Percentiles rank a stretch among this genome's conserved stretches.
These are phyloP conservation scores for Cruciata laevipes DNA, from an alignment of 257 asterid genomes.

Conservation along the genomic window DNA sequence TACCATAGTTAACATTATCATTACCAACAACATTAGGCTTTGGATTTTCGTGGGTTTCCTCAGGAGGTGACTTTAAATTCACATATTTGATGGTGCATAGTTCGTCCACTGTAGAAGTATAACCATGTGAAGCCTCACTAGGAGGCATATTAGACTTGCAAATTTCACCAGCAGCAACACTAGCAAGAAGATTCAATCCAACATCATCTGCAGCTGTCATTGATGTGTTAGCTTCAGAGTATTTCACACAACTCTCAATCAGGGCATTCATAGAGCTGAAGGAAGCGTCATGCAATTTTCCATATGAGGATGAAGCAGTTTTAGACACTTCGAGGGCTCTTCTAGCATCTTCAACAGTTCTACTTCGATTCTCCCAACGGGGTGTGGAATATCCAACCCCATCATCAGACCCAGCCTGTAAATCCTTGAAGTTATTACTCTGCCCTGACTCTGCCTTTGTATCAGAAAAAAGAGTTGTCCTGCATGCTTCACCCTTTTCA, in stretches of 20 bases:
- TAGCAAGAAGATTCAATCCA: constrained; percentile 95
- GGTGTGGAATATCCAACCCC: constrained; percentile 39
- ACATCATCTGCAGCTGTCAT: constrained; percentile 68
- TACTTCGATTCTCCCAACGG: constrained; percentile 49
- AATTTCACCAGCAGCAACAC: constrained; percentile 89
- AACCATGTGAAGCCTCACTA: constrained; percentile 43
- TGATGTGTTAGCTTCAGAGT: constrained; percentile 64
- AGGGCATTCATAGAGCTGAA: constrained; percentile 92
- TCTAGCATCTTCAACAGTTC: constrained; percentile 31
- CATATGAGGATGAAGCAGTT: constrained; percentile 29
- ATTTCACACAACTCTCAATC: constrained; percentile 77
- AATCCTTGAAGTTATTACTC: constrained; percentile 44
- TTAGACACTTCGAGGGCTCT: constrained; percentile 28
- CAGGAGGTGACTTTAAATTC: constrained; percentile 37
- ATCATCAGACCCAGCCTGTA: constrained; percentile 39
- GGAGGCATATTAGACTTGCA: constrained; percentile 55
- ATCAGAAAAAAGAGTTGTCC: constrained; percentile 32
- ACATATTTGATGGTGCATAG: constrained; percentile 40
- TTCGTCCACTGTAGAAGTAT: constrained; percentile 36
- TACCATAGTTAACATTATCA: constrained; percentile 29
- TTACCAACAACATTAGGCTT: constrained; percentile 25
- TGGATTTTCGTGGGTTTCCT: constrained; percentile 22
- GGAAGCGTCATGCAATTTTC: constrained; percentile 48
- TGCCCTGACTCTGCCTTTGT: constrained; percentile 39
- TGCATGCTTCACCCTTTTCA: constrained; percentile 41